Percentiles rank a stretch among this genome's conserved stretches.
Evolutionary conservation across 345 rosid genomes (phyloP).

Genomic region (Eucalyptus curtisii): DNA sequence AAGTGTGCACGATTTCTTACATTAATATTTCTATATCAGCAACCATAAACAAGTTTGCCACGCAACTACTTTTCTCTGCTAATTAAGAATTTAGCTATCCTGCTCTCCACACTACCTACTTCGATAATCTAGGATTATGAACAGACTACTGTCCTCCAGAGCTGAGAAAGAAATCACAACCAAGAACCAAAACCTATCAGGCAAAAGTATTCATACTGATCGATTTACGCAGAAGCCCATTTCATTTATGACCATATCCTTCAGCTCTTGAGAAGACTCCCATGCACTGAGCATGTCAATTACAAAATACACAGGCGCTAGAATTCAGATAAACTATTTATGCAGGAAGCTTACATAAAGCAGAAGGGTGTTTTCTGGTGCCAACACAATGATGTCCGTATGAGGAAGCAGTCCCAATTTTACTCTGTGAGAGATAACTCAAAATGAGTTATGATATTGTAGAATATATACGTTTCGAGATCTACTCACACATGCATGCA

Average conservation of each 20-base stretch:
- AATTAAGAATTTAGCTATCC: not conserved
- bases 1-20: not conserved
- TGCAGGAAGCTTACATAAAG: conserved; percentile 61
- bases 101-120: not conserved
- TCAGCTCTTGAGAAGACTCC: not conserved
- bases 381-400: conserved; percentile 63
- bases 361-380: conserved; percentile 67
- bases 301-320: not conserved
- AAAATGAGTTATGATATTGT: not conserved
- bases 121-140: not conserved
- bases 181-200: not conserved
- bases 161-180: not conserved
- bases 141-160: not conserved
- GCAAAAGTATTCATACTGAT: not conserved
- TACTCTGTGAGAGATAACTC: conserved; percentile 29
- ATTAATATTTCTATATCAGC: not conserved
- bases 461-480: not conserved
- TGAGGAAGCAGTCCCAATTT: conserved; percentile 55
- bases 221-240: not conserved
- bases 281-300: not conserved
- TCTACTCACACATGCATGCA: not conserved
- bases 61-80: not conserved
- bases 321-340: not conserved
- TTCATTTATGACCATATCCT: not conserved
- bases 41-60: not conserved